Evolutionary conservation across 139 green algal genomes (phyloP), one percentile per base, ranked within the genome.

Genomic region (Chlamydomonas applanata): DNA sequence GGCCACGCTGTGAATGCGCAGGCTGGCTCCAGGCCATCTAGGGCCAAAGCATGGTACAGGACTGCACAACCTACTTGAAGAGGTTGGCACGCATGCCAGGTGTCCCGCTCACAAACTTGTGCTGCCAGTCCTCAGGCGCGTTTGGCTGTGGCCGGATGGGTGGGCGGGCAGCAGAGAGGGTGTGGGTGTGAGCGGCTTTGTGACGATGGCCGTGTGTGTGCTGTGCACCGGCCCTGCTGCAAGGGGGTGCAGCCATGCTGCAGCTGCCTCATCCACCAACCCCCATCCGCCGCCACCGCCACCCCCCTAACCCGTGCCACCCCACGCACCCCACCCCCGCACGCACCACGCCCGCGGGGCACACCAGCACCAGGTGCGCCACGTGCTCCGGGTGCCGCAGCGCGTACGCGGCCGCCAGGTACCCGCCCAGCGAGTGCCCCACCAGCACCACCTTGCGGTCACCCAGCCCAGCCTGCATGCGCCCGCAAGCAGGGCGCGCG

Each of bases 341-440:
- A 74, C 84, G 77, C 79, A 93, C 88, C 68, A 97, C 72, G 19
- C 93, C 93, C 14, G 91, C 93, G 25, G 93, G 93, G 46, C 86
- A 93, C 20, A 97, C 92, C 16, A 97, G 85, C 53, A 97, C 77
- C 20, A 97, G 86, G 76, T 97, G 91, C 69, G 90, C 5, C 61
- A 97, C 89, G 27, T 90, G 82, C 68, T 97, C 87, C 0, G 93
- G 93, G 78, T 97, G 81, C 4, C 72, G 53, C 62, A 95, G 76
- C 11, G 93, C 91, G 74, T 97, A 97, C 61, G 44, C 76, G 49
- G 91, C 88, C 7, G 90, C 81, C 36, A 97, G 77, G 79, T 96
- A 97, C 30, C 92, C 92, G 19, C 91, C 91, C 71, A 97, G 70
- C 69, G 59, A 86, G 87, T 97, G 93, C 1, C 91, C 93, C 34